These are phyloP conservation scores for Sphenostylis stenocarpa DNA, from an alignment of 306 rosid species.

Conservation along the genomic window DNA sequence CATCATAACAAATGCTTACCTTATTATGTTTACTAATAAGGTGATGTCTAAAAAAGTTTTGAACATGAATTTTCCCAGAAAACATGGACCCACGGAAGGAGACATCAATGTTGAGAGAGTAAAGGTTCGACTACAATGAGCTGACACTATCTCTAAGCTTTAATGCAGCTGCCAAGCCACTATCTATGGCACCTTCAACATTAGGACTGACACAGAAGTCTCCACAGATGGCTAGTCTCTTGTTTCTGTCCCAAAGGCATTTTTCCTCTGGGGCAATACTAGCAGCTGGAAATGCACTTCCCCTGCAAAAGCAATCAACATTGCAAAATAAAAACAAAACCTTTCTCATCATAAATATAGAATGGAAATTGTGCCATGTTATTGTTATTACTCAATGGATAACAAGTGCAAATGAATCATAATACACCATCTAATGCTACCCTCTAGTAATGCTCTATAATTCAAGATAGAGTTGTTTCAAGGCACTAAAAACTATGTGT, in stretches of 20 bases:
- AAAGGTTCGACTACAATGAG: constrained; percentile 40
- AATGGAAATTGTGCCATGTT: background rate
- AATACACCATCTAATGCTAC: background rate
- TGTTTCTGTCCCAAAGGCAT: constrained; percentile 79
- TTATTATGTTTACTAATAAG: background rate
- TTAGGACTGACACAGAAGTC: constrained; percentile 89
- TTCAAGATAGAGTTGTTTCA: constrained; percentile 4
- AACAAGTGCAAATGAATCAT: background rate
- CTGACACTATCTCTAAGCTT: constrained; percentile 51
- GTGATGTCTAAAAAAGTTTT: background rate
- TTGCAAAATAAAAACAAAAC: background rate
- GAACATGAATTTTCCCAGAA: background rate
- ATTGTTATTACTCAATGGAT: background rate
- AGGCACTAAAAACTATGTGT: background rate
- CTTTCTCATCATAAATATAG: background rate
- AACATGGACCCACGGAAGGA: background rate
- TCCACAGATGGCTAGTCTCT: constrained; percentile 78
- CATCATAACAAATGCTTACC: background rate
- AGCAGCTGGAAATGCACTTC: constrained; percentile 82
- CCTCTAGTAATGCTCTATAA: background rate
- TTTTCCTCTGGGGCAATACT: constrained; percentile 71
- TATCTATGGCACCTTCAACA: constrained; percentile 85
- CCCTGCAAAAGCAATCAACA: constrained; percentile 56
- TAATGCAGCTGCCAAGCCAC: constrained; percentile 88
- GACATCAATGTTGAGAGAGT: background rate